phyloP scores from a whole-genome alignment of 2,329 filamentous ascomycete species.

The Neonectria faginata region DNA sequence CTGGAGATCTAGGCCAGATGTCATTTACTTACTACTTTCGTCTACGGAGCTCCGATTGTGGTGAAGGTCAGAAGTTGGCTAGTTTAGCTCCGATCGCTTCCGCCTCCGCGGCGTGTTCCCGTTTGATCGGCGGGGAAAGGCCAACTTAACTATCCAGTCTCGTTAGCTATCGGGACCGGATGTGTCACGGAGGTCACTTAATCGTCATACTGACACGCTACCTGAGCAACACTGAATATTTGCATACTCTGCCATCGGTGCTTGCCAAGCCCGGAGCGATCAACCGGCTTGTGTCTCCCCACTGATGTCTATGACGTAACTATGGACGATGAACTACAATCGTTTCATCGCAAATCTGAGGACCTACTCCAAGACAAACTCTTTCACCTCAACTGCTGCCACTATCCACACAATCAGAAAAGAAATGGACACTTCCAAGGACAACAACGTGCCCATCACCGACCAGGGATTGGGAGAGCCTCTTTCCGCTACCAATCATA shows the following conservation, averaged over 20 bases:
- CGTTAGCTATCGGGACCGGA: neutral
- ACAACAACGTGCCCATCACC: slow-evolving; percentile 26
- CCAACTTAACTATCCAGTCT: too few species aligned
- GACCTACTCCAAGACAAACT: slow-evolving; percentile 8
- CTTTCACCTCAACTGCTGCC: slow-evolving; percentile 21
- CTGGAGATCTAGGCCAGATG: too few species aligned
- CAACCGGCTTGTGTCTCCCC: neutral
- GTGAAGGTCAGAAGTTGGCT: neutral
- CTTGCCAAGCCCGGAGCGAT: neutral
- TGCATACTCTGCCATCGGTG: neutral
- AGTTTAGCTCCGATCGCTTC: neutral
- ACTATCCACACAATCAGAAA: slow-evolving; percentile 17
- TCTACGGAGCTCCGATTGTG: neutral
- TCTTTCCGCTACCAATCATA: slow-evolving; percentile 65
- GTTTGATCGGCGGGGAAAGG: neutral
- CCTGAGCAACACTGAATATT: neutral
- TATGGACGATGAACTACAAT: neutral
- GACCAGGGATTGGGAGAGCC: slow-evolving; percentile 57
- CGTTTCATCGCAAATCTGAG: neutral
- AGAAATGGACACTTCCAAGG: slow-evolving; percentile 27
- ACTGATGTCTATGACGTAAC: slow-evolving; percentile 35
- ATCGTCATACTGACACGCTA: slow-evolving; percentile 38
- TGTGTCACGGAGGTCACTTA: slow-evolving; percentile 13
- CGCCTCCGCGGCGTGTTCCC: neutral
- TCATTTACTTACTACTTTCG: too few species aligned